Evolutionary conservation across 257 asterid genomes (phyloP).

Genomic region (Striga asiatica): DNA sequence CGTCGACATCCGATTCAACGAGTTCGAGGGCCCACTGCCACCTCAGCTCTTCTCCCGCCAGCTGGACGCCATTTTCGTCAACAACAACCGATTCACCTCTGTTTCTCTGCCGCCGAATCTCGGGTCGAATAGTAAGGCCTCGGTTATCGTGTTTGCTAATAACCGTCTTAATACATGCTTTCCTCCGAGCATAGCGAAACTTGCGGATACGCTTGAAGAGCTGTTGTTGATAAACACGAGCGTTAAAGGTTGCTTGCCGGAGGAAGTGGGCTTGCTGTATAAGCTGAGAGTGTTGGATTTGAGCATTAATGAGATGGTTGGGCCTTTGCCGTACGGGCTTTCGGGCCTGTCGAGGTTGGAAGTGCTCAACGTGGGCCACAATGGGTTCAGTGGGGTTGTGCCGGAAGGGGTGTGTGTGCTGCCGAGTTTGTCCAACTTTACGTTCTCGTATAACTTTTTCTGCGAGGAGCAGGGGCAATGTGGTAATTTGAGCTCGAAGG

Average conservation of each 20-base stretch:
- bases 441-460: background rate
- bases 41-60: slow-evolving; percentile 33
- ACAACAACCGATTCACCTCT: slow-evolving; percentile 40
- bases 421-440: slow-evolving; percentile 2
- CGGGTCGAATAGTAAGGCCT: slow-evolving; percentile 40
- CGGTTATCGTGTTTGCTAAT: slow-evolving; percentile 62
- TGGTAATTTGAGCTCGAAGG: background rate
- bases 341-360: slow-evolving; percentile 50
- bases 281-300: slow-evolving; percentile 48
- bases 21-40: slow-evolving; percentile 65
- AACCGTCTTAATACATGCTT: slow-evolving; percentile 49
- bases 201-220: slow-evolving; percentile 50
- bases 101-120: slow-evolving; percentile 37
- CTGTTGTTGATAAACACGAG: slow-evolving; percentile 46
- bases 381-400: slow-evolving; percentile 44
- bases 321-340: slow-evolving; percentile 48
- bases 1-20: slow-evolving; percentile 63
- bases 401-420: slow-evolving; percentile 47
- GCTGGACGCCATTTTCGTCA: slow-evolving; percentile 55
- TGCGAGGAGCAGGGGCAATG: background rate
- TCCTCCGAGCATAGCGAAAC: slow-evolving; percentile 46
- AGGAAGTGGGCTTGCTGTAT: slow-evolving; percentile 54
- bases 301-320: slow-evolving; percentile 43
- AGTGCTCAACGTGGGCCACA: slow-evolving; percentile 48
- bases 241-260: slow-evolving; percentile 52